phyloP scores from a whole-genome alignment of 1,284 basidiomycete species.

The Anthracocystis walkeri region DNA sequence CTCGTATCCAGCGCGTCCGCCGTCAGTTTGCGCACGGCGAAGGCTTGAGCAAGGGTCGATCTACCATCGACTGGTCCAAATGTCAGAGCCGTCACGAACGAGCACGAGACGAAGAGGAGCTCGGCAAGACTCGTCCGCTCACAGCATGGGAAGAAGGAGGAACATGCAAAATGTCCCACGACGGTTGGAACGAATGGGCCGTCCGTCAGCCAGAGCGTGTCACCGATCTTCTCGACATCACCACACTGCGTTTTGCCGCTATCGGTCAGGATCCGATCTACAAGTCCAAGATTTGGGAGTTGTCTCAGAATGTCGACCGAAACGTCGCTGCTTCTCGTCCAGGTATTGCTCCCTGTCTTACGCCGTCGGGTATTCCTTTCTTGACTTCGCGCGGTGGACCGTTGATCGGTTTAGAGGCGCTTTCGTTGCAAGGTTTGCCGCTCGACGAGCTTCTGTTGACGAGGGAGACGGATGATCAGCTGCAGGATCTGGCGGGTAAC shows the following conservation, averaged over 20 bases:
- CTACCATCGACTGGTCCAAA: constrained; percentile 82
- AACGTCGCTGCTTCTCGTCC: constrained; percentile 82
- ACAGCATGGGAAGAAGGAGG: constrained; percentile 96
- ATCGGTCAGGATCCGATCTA: constrained; percentile 72
- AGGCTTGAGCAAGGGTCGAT: constrained; percentile 63
- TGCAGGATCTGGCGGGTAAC: constrained; percentile 93
- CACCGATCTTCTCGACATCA: constrained; percentile 93
- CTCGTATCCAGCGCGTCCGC: constrained; percentile 87
- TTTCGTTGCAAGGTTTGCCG: constrained; percentile 92
- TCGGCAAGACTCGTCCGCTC: constrained; percentile 85
- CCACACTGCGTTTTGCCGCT: constrained; percentile 81
- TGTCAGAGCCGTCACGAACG: constrained; percentile 92
- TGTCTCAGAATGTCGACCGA: constrained; percentile 91
- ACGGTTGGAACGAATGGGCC: constrained; percentile 94
- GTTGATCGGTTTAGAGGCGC: constrained; percentile 89
- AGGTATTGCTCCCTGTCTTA: constrained; percentile 90
- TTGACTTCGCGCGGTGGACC: constrained; percentile 96
- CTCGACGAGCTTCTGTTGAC: constrained; percentile 91
- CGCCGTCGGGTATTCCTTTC: constrained; percentile 95
- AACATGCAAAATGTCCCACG: constrained; percentile 86
- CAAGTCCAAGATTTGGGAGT: constrained; percentile 78
- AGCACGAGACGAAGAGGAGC: constrained; percentile 82
- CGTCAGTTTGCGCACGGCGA: constrained; percentile 72
- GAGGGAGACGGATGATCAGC: constrained; percentile 90
- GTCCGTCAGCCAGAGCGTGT: constrained; percentile 90